phyloP scores from a whole-genome alignment of 2,329 filamentous ascomycete genomes.

The Aureobasidium zeae region DNA sequence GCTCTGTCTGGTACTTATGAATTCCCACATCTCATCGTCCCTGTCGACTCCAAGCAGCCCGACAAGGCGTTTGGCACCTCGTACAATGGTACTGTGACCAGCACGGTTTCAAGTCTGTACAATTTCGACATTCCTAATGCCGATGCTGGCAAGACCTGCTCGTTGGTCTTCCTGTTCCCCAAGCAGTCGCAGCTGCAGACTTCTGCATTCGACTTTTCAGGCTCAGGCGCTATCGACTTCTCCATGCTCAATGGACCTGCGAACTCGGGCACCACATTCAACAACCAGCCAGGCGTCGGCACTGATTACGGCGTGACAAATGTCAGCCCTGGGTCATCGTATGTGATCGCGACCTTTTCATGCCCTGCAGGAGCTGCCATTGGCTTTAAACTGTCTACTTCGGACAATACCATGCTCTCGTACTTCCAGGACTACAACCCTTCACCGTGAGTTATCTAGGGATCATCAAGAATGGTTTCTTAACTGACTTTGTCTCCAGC shows the following conservation, averaged over 20 bases:
- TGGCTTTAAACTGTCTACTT: constrained; percentile 43
- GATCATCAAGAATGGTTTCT: not conserved
- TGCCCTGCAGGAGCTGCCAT: constrained; percentile 48
- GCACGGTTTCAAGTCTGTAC: constrained; percentile 51
- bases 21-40: constrained; percentile 55
- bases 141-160: constrained; percentile 51
- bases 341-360: constrained; percentile 43
- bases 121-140: constrained; percentile 56
- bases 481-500: too few species aligned
- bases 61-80: constrained; percentile 44
- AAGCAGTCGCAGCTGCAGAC: constrained; percentile 48
- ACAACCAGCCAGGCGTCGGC: constrained; percentile 41
- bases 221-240: constrained; percentile 46
- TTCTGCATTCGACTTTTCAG: constrained; percentile 47
- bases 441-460: not conserved
- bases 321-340: constrained; percentile 43
- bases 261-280: constrained; percentile 43
- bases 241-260: constrained; percentile 32
- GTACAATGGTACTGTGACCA: constrained; percentile 48
- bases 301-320: constrained; percentile 36
- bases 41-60: constrained; percentile 47
- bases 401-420: constrained; percentile 37
- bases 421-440: constrained; percentile 59
- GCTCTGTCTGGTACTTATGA: constrained; percentile 19
- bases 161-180: constrained; percentile 57